A percentile compares a stretch with the other conserved stretches of the same genome.
These are phyloP conservation scores for Podila epicladia DNA, from an alignment of 192 early-diverging fungal genomes.

Conservation along the genomic window DNA sequence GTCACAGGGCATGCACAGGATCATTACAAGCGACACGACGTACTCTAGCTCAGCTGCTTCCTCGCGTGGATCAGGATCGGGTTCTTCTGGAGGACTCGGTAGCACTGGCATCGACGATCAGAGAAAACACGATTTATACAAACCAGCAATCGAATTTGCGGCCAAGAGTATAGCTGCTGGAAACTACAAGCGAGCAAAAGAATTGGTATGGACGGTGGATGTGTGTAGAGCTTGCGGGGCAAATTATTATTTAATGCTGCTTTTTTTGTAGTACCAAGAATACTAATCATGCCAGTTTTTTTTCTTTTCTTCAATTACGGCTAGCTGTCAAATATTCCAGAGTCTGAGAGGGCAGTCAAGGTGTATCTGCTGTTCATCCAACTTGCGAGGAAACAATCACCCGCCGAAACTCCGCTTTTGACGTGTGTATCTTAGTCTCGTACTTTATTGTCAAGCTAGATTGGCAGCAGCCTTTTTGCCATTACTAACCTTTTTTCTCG, in stretches of 20 bases:
- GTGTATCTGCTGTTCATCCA: constrained; percentile 20
- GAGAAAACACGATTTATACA: too few relatives aligned
- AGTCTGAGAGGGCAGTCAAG: constrained; percentile 3
- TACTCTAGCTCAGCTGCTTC: neutral
- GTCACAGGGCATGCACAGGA: neutral
- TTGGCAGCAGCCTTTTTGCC: neutral
- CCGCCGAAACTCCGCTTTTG: neutral
- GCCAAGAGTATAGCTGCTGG: neutral
- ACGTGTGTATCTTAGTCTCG: neutral
- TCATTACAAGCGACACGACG: neutral
- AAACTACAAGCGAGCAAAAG: neutral
- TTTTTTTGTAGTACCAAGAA: neutral
- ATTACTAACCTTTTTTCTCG: neutral
- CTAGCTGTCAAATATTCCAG: constrained; percentile 25
- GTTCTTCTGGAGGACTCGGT: too few relatives aligned
- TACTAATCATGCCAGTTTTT: neutral
- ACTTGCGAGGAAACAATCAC: neutral
- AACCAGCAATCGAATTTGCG: neutral
- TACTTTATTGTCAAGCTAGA: neutral
- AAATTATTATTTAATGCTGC: neutral
- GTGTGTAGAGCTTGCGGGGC: neutral
- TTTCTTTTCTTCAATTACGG: neutral
- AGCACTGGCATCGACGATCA: too few relatives aligned
- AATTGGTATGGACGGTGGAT: neutral
- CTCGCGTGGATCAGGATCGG: neutral